Evolutionary conservation across 2,329 filamentous ascomycete species (phyloP), one percentile per base, ranked within the genome.

Genomic region (Neofusicoccum sp.): DNA sequence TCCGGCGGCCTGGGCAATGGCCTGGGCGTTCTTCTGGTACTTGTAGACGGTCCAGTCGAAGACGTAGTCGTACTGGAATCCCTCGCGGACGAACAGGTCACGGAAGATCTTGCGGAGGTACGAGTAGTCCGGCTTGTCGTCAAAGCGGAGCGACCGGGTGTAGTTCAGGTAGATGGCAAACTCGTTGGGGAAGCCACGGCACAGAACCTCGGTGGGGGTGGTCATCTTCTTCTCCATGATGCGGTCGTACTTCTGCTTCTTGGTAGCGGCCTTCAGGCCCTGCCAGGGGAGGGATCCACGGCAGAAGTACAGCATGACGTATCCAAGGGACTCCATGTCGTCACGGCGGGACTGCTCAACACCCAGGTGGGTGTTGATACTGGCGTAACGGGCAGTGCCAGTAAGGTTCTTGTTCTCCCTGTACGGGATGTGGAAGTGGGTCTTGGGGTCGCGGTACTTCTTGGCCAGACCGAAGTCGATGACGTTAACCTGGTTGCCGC

Each of bases 211-310:
- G 71, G 94, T 98, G 7, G 95, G 93, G 3, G 95, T 99, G 12
- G 95, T 99, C 95, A 98, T 98, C 92, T 99, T 99, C 89, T 99
- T 99, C 86, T 99, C 95, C 94, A 98, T 98, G 83, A 99, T 99
- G 69, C 94, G 89, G 82, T 99, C 95, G 77, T 99, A 98, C 85
- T 99, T 99, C 84, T 98, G 94, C 89, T 97, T 97, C 89, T 97
- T 97, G 70, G 93, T 97, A 71, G 94, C 94, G 83, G 94, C 94
- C 87, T 97, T 97, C 62, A 97, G 85, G 63, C 95, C 95, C 84
- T 99, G 95, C 95, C 95, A 99, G 66, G 95, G 95, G 64, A 99
- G 92, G 68, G 93, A 97, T 67, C 95, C 95, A 80, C 95, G 94
- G 85, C 94, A 98, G 84, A 99, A 99, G 86, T 99, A 99, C 67